Evolutionary conservation across 2,329 filamentous ascomycete genomes (phyloP), one percentile per base, ranked within the genome.

Genomic region (Phyllosticta citriasiana): DNA sequence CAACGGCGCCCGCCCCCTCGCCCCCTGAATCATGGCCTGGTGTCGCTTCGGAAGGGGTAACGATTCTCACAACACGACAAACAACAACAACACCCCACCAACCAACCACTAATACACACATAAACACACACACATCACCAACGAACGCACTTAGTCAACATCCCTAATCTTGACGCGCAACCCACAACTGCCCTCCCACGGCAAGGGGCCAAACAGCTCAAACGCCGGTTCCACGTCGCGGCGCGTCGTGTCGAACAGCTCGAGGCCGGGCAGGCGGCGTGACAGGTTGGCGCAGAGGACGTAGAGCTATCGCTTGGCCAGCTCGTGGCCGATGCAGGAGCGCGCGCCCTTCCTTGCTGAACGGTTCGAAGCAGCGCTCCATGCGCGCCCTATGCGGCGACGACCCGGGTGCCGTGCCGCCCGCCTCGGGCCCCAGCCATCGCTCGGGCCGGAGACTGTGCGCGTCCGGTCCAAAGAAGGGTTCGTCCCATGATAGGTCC

Each of bases 311-410:
- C 63, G 63, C 30, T 64, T 60, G 12, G 63, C 68, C 19, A 69
- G 57, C 63, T 76, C 71, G 58, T 76, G 73, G 8, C 75, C 75
- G 47, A 77, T 62, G 60, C 75, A 78, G 33, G 67, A 66, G 24
- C 74, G 64, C 6, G 67, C 69, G 0, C 74, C 74, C 35, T 69
- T 70, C 50, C 68, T 67, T 70, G 52, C 68, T 67, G 59, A 78
- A 78, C 0, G 71, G 61, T 7, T 76, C 68, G 40, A 76, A 63
- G 57, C 72, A 76, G 25, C 65, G 67, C 19, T 73, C 67, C 16
- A 75, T 54, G 7, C 47, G 59, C 14, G 26, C 47, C 10, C 54
- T 22, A 25, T 55, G 40, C 26, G n/a, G 26, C 40, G 9, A 22
- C 40, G 9, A 22, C 8, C 30, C 30, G 1, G 65, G 40, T 6